These are phyloP conservation scores for Ogataea allantospora DNA, from an alignment of 805 yeast genomes.

Conservation along the genomic window DNA sequence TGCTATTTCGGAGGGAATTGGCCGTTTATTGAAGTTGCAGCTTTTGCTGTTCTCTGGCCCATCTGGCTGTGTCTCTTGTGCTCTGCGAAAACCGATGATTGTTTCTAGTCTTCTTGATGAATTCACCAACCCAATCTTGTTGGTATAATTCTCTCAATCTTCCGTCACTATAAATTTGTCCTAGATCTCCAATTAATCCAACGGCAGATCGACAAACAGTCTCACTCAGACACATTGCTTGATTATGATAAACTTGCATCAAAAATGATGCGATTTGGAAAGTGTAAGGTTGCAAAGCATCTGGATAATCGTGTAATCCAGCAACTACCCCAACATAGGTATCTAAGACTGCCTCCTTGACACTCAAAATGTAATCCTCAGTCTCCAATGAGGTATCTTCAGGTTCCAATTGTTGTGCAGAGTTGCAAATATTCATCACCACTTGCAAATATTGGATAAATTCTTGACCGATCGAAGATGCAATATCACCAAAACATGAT, in stretches of 20 bases:
- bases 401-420: slow-evolving; percentile 60
- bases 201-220: slow-evolving; percentile 77
- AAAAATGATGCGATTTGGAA: slow-evolving; percentile 71
- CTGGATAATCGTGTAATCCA: slow-evolving; percentile 73
- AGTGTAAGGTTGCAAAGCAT: slow-evolving; percentile 61
- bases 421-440: slow-evolving; percentile 74
- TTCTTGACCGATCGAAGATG: slow-evolving; percentile 76
- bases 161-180: slow-evolving; percentile 80
- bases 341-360: slow-evolving; percentile 89
- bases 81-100: slow-evolving; percentile 58
- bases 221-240: slow-evolving; percentile 60
- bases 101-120: slow-evolving; percentile 70
- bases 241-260: slow-evolving; percentile 55
- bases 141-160: slow-evolving; percentile 62
- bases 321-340: slow-evolving; percentile 94
- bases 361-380: slow-evolving; percentile 65
- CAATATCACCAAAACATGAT: slow-evolving; percentile 94
- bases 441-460: slow-evolving; percentile 76
- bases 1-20: slow-evolving; percentile 4
- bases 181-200: slow-evolving; percentile 91
- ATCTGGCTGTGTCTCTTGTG: slow-evolving; percentile 90
- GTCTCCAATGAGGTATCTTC: slow-evolving; percentile 72
- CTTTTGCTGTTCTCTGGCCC: slow-evolving; percentile 91
- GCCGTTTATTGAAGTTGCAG: slow-evolving; percentile 17
- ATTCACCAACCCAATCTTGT: slow-evolving; percentile 76